Evolutionary conservation across 805 yeast species (phyloP).

Genomic region (Saccharomycopsis javanensis): DNA sequence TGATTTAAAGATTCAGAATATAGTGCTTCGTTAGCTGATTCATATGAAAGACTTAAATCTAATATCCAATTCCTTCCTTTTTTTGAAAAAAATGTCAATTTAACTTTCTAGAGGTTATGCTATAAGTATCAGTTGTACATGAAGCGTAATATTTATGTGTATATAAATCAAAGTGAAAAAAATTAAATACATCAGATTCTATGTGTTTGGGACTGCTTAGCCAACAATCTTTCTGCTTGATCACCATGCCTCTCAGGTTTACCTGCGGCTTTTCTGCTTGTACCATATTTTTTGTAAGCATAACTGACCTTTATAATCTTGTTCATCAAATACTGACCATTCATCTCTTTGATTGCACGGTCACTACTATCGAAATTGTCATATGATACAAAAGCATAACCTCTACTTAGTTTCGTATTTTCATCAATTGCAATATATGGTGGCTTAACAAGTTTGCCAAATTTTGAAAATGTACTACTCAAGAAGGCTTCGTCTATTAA

Average conservation of each 20-base stretch:
- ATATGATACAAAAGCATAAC: constrained; percentile 59
- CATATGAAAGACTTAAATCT: too few relatives aligned
- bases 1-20: too few relatives aligned
- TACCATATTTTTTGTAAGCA: constrained; percentile 50
- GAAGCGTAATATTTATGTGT: constrained; percentile 19
- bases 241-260: constrained; percentile 67
- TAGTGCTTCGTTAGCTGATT: too few relatives aligned
- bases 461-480: constrained; percentile 47
- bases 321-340: constrained; percentile 63
- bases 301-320: constrained; percentile 50
- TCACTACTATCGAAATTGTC: constrained; percentile 62
- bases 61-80: too few relatives aligned
- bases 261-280: constrained; percentile 27
- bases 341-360: constrained; percentile 56
- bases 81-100: too few relatives aligned
- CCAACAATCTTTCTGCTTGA: constrained; percentile 60
- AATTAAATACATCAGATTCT: neutral
- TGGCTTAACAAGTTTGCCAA: constrained; percentile 50
- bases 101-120: neutral
- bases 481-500: constrained; percentile 50
- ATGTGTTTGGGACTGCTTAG: constrained; percentile 40
- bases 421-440: constrained; percentile 44
- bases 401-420: constrained; percentile 38
- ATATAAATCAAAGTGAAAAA: neutral
- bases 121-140: neutral